These are phyloP conservation scores for Crassisporium funariophilum DNA, from an alignment of 768 basidiomycete genomes.

Conservation along the genomic window DNA sequence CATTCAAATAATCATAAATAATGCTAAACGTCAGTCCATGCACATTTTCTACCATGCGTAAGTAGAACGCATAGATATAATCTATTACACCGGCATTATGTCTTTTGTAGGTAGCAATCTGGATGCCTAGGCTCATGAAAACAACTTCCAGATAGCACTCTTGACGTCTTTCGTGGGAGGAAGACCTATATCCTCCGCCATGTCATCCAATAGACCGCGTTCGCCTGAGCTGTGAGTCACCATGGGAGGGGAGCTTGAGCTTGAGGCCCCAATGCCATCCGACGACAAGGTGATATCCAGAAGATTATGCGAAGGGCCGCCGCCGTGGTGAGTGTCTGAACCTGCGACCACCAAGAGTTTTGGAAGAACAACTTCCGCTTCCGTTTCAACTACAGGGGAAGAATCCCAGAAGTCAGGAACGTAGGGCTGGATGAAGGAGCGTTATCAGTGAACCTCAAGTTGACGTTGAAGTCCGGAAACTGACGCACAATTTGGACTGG, in stretches of 20 bases:
- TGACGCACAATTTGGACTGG: conserved; percentile 63
- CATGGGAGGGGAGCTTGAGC: no score
- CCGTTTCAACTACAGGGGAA: conserved; percentile 15
- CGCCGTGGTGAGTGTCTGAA: conserved; percentile 36
- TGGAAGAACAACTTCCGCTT: conserved; percentile 32
- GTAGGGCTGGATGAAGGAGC: conserved; percentile 42
- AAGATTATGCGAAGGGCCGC: conserved; percentile 40
- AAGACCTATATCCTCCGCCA: conserved; percentile 48
- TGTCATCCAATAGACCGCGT: conserved; percentile 39
- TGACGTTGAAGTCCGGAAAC: conserved; percentile 5
- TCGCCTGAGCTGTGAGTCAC: conserved; percentile 6
- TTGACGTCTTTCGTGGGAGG: conserved; percentile 37
- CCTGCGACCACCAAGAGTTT: conserved; percentile 49
- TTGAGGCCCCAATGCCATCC: no score
- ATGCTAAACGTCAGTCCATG: no score
- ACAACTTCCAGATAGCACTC: conserved; percentile 32
- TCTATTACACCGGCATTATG: no score
- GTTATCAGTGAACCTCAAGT: conserved; percentile 5
- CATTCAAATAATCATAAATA: no score
- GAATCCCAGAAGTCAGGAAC: conserved; percentile 50
- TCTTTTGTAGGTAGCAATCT: no score
- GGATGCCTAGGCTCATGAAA: no score
- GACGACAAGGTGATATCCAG: conserved; percentile 9
- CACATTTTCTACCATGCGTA: no score
- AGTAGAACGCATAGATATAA: no score